Percentiles rank a stretch among this genome's conserved stretches.
Evolutionary conservation across 1,284 basidiomycete genomes (phyloP).

Genomic region (Cutaneotrichosporon mucoides): DNA sequence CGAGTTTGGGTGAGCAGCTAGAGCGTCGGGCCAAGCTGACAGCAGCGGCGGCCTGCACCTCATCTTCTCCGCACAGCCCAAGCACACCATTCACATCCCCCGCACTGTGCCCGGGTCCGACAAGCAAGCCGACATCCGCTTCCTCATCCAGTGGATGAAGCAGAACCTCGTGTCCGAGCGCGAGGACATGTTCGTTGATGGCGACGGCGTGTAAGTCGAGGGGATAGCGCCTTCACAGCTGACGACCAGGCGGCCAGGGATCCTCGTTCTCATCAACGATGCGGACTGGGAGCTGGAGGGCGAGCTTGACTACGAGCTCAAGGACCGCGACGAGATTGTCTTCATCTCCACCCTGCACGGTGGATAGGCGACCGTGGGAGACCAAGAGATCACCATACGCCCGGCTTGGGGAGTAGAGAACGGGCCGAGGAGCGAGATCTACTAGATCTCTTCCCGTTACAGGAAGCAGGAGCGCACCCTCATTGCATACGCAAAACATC

Average conservation of each 20-base stretch:
- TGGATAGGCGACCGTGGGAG: conserved; percentile 53
- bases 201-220: conserved; percentile 72
- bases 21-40: not conserved
- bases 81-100: conserved; percentile 62
- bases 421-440: no score
- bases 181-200: conserved; percentile 84
- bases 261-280: conserved; percentile 91
- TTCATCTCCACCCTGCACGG: conserved; percentile 97
- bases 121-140: conserved; percentile 62
- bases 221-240: not conserved
- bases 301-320: conserved; percentile 78
- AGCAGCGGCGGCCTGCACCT: conserved; percentile 77
- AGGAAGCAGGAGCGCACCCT: no score
- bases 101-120: conserved; percentile 43
- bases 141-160: conserved; percentile 74
- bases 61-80: conserved; percentile 64
- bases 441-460: no score
- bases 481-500: no score
- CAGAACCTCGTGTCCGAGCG: conserved; percentile 77
- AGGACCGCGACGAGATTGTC: conserved; percentile 81
- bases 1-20: conserved; percentile 18
- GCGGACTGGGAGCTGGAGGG: conserved; percentile 98
- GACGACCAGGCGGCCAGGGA: conserved; percentile 76
- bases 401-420: no score
- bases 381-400: no score